Percentiles rank a stretch among this genome's conserved stretches.
These are phyloP conservation scores for Colletotrichum sp. DNA, from an alignment of 2,329 filamentous ascomycete genomes.

Conservation along the genomic window DNA sequence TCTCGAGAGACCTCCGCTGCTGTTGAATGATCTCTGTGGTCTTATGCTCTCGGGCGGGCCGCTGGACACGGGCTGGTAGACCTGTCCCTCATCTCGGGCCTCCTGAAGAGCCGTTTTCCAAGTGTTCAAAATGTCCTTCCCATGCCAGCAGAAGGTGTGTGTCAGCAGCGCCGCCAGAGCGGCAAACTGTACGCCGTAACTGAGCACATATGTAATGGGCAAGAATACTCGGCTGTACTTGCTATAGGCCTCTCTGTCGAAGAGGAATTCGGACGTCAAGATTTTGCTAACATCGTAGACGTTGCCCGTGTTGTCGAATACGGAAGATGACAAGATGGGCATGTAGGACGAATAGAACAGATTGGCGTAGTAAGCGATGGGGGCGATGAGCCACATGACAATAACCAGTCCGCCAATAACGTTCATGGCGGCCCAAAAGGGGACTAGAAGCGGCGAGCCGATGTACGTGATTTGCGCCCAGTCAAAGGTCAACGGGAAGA, in stretches of 20 bases:
- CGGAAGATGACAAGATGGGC: conserved; percentile 82
- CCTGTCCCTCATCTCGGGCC: conserved; percentile 54
- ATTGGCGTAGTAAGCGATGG: conserved; percentile 82
- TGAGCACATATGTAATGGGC: conserved; percentile 86
- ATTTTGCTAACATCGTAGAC: conserved; percentile 84
- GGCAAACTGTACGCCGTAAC: conserved; percentile 87
- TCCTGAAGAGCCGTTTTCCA: conserved; percentile 74
- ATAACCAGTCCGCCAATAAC: conserved; percentile 80
- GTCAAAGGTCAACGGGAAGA: conserved; percentile 88
- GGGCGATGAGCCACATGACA: conserved; percentile 86
- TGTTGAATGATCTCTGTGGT: conserved; percentile 1
- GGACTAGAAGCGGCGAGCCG: conserved; percentile 81
- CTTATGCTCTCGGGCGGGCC: conserved; percentile 22
- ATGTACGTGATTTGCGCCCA: conserved; percentile 92
- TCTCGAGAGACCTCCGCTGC: conserved; percentile 30
- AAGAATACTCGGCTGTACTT: conserved; percentile 86
- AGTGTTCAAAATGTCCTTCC: conserved; percentile 79
- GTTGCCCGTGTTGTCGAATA: conserved; percentile 84
- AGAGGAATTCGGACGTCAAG: conserved; percentile 77
- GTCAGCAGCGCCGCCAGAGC: conserved; percentile 80
- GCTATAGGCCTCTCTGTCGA: conserved; percentile 77
- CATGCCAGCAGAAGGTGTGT: conserved; percentile 85
- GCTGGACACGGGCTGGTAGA: conserved; percentile 57
- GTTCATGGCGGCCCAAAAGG: conserved; percentile 87
- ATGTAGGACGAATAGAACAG: conserved; percentile 83